Evolutionary conservation across 441 rosid genomes (phyloP), one percentile per base, ranked within the genome.

Genomic region (Pelargonium cotyledonis): DNA sequence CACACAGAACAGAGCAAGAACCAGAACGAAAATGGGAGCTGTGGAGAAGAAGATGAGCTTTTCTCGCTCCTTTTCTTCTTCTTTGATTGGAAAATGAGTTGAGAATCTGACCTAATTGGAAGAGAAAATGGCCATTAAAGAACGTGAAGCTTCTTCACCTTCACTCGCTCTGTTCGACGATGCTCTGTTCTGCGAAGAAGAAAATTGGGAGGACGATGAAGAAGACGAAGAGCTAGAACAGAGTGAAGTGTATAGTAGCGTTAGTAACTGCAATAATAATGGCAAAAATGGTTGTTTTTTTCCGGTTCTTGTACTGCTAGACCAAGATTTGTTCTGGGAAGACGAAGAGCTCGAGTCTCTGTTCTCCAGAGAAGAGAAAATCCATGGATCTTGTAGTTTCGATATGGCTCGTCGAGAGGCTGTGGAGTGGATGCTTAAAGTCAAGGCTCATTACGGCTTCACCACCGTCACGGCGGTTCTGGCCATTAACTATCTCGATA

Each of bases 181-280:
- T 75, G 80, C 89, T 75, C 92, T 92, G 57, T 89, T 83, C 77
- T 92, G 98, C 71, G 89, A 88, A 62, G 98, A 92, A 67, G 93
- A 82, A 77, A 81, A 69, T 75, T 89, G 90, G 91, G 90, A 80
- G 14, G 88, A 81, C 6, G 89, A 81, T 18, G 87, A 69, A 19
- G 75, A 69, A 65, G 85, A 23, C 26, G 26, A 68, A 10, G 81
- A 23, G 16, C 76, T 53, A 21, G 75, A 60, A 9, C 62, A 38
- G 9, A 18, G 75, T 65, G 51, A 80, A 73, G 72, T 80, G 76
- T 68, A 8, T 35, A 66, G 70, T 21, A 31, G 15, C 35, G 46
- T 18, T 11, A 16, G 18, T 19, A 44, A 18, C 46, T 3, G 62
- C 65, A 16, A 15, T 15, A 2, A 49, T 6, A 43, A 73, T 73